Evolutionary conservation across 768 basidiomycete species (phyloP).

Genomic region (Mycena galopus): DNA sequence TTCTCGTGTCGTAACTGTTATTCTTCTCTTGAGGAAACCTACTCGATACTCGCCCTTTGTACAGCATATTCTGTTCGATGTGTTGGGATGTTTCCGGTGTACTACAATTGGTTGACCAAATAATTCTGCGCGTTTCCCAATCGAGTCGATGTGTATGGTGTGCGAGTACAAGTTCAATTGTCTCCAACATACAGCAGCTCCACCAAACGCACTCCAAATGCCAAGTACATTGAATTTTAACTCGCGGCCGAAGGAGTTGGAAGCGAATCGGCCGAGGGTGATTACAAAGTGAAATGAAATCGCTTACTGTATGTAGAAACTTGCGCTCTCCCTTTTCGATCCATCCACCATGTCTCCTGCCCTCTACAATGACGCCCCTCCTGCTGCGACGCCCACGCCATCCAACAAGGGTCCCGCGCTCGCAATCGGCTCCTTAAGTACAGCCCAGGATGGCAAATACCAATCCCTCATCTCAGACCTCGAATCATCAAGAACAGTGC

Average conservation of each 20-base stretch:
- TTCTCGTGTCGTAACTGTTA: background rate
- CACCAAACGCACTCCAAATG: no score
- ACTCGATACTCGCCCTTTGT: constrained; percentile 13
- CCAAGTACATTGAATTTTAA: background rate
- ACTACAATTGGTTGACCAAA: constrained; percentile 9
- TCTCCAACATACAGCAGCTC: no score
- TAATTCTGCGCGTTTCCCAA: background rate
- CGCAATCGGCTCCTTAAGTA: constrained; percentile 82
- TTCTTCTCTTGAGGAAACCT: constrained; percentile 9
- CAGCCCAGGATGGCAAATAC: constrained; percentile 85
- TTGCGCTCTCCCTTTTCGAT: background rate
- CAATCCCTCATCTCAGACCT: constrained; percentile 76
- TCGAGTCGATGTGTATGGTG: no score
- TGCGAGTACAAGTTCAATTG: no score
- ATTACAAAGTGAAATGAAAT: background rate
- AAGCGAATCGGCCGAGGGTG: background rate
- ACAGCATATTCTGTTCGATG: constrained; percentile 12
- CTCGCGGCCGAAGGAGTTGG: background rate
- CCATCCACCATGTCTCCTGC: constrained; percentile 68
- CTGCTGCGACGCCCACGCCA: constrained; percentile 38
- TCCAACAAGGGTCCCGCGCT: constrained; percentile 64
- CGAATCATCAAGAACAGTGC: constrained; percentile 67
- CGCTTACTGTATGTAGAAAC: constrained; percentile 25
- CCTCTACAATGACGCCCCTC: constrained; percentile 57
- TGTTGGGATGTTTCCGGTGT: constrained; percentile 11